Evolutionary conservation across 352 stramenopile genomes (phyloP).

Genomic region (Globisporangium nagaii): DNA sequence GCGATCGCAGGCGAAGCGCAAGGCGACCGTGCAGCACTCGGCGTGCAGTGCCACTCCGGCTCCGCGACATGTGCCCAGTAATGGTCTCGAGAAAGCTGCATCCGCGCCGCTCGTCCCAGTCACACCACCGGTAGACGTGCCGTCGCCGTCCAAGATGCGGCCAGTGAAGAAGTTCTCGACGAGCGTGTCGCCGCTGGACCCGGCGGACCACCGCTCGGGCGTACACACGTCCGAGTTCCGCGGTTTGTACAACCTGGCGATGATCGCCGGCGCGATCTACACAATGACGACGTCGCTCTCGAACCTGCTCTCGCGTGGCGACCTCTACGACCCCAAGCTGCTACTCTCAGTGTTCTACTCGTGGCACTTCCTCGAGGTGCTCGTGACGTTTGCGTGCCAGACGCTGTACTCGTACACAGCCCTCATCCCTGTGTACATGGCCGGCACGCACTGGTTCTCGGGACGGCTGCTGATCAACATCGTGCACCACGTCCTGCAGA

Average conservation of each 20-base stretch:
- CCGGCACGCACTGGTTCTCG: slow-evolving; percentile 26
- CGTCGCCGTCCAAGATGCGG: slow-evolving; percentile 5
- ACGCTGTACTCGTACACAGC: slow-evolving; percentile 68
- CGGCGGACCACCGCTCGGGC: slow-evolving; percentile 53
- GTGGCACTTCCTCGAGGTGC: slow-evolving; percentile 61
- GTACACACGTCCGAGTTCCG: slow-evolving; percentile 76
- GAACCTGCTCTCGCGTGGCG: slow-evolving; percentile 44
- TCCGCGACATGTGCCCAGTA: no score
- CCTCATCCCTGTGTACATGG: slow-evolving; percentile 68
- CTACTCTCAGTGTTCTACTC: slow-evolving; percentile 70
- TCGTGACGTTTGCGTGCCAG: slow-evolving; percentile 61
- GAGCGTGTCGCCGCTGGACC: slow-evolving; percentile 62
- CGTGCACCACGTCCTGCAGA: slow-evolving; percentile 66
- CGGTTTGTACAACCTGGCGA: slow-evolving; percentile 71
- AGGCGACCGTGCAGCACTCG: slow-evolving; percentile 1
- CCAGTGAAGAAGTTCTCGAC: slow-evolving; percentile 55
- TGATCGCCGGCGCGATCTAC: slow-evolving; percentile 60
- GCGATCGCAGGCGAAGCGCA: slow-evolving; percentile 6
- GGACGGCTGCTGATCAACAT: slow-evolving; percentile 54
- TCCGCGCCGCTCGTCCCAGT: background rate
- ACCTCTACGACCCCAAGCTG: slow-evolving; percentile 45
- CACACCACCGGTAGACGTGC: no score
- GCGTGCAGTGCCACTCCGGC: background rate
- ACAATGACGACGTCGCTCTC: slow-evolving; percentile 49
- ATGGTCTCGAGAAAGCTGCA: no score